Percentiles rank a stretch among this genome's conserved stretches.
These are phyloP conservation scores for Cornus suecica DNA, from an alignment of 148 eudicot genomes.

Conservation along the genomic window DNA sequence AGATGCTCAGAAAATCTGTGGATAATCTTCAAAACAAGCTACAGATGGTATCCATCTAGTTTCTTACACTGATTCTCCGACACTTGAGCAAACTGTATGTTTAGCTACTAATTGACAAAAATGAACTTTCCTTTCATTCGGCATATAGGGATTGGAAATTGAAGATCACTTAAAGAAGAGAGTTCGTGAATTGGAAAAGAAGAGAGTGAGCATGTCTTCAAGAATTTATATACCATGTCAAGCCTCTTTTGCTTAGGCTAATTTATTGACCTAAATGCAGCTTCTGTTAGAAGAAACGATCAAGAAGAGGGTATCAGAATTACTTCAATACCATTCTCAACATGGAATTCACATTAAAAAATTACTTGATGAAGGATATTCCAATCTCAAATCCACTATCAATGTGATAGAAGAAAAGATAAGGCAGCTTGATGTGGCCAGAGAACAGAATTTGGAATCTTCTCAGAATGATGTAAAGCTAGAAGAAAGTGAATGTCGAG, in stretches of 20 bases:
- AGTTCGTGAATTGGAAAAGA: slow-evolving; percentile 52
- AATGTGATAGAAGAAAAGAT: slow-evolving; percentile 48
- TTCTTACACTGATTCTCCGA: slow-evolving; percentile 8
- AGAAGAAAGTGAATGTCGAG: slow-evolving; percentile 31
- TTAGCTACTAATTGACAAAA: slow-evolving; percentile 7
- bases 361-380: slow-evolving; percentile 57
- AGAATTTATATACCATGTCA: not conserved
- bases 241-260: not conserved
- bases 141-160: slow-evolving; percentile 72
- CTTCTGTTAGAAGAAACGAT: slow-evolving; percentile 39
- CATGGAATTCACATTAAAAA: slow-evolving; percentile 41
- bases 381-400: slow-evolving; percentile 48
- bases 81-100: not conserved
- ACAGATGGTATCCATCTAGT: slow-evolving; percentile 54
- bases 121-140: slow-evolving; percentile 8
- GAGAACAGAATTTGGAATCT: slow-evolving; percentile 23
- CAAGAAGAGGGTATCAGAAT: slow-evolving; percentile 47
- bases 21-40: slow-evolving; percentile 66
- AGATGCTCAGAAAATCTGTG: slow-evolving; percentile 47
- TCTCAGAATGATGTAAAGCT: slow-evolving; percentile 20
- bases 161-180: slow-evolving; percentile 76
- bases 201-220: slow-evolving; percentile 51
- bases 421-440: slow-evolving; percentile 30
- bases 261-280: slow-evolving; percentile 40
- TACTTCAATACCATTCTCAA: slow-evolving; percentile 57